These are phyloP conservation scores for Citrus trifoliata DNA, from an alignment of 345 rosid genomes.

Conservation along the genomic window DNA sequence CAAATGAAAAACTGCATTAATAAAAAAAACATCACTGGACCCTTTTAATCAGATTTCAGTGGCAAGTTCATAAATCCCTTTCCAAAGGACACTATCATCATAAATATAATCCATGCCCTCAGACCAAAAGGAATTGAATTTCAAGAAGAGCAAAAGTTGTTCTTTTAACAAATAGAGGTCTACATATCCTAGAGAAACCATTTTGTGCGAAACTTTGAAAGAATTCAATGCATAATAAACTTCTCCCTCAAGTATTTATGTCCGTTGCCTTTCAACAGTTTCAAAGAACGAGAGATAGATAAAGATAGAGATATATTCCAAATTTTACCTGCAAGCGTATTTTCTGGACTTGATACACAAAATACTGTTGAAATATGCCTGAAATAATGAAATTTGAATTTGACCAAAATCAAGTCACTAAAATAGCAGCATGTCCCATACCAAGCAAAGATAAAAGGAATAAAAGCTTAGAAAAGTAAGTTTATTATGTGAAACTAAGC, in stretches of 20 bases:
- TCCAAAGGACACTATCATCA: background rate
- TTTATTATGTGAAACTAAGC: background rate
- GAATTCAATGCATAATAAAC: background rate
- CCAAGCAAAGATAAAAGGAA: slow-evolving; percentile 1
- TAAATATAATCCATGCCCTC: background rate
- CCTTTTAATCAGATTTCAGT: background rate
- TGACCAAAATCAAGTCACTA: background rate
- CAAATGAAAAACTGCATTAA: background rate
- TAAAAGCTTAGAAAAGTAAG: background rate
- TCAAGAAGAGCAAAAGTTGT: background rate
- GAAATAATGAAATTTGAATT: slow-evolving; percentile 24
- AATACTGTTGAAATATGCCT: slow-evolving; percentile 85
- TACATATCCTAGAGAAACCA: background rate
- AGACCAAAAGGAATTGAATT: slow-evolving; percentile 4
- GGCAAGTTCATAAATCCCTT: background rate
- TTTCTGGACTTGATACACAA: slow-evolving; percentile 89
- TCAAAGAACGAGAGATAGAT: background rate
- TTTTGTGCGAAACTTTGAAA: background rate
- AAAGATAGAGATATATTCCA: background rate
- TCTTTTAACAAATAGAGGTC: background rate
- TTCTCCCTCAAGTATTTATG: background rate
- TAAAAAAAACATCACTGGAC: background rate
- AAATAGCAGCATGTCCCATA: background rate
- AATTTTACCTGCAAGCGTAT: slow-evolving; percentile 76
- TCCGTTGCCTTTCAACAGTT: background rate